Conservation (phyloP, 2,329 filamentous ascomycete genomes). For the Zymoseptoria crescenta region DNA sequence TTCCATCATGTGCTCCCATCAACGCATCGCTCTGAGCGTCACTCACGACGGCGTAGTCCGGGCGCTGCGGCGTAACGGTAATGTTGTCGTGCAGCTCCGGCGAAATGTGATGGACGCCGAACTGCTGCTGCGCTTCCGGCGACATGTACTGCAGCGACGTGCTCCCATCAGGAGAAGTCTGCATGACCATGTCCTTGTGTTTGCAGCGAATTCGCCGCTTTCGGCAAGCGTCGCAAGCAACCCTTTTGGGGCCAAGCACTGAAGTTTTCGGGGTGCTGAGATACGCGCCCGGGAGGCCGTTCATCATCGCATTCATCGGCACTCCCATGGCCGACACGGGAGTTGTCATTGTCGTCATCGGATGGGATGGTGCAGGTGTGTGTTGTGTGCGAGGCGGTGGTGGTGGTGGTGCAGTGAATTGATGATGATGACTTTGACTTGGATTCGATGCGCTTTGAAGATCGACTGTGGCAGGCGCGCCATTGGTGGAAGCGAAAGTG, state of each 20-base stretch:
- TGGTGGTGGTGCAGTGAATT: slow-evolving; percentile 9
- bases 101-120: slow-evolving; percentile 6
- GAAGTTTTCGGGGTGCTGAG: slow-evolving; percentile 48
- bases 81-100: slow-evolving; percentile 24
- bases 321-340: slow-evolving; percentile 12
- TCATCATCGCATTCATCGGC: slow-evolving; percentile 23
- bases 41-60: slow-evolving; percentile 5
- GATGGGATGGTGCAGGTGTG: slow-evolving; percentile 13
- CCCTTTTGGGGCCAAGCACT: slow-evolving; percentile 51
- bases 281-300: slow-evolving; percentile 19
- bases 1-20: not conserved
- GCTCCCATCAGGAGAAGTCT: slow-evolving; percentile 14
- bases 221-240: slow-evolving; percentile 56
- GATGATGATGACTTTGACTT: slow-evolving; percentile 20
- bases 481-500: slow-evolving; percentile 7
- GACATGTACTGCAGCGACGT: slow-evolving; percentile 9
- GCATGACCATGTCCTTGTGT: slow-evolving; percentile 49
- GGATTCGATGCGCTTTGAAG: slow-evolving; percentile 8
- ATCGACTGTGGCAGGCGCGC: slow-evolving; percentile 6
- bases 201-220: slow-evolving; percentile 56
- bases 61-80: slow-evolving; percentile 8
- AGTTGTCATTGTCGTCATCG: slow-evolving; percentile 18
- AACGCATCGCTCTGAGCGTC: slow-evolving; percentile 3
- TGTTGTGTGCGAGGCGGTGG: slow-evolving; percentile 16
- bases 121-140: slow-evolving; percentile 3